Evolutionary conservation across 2,329 filamentous ascomycete species (phyloP).

Genomic region (Diaporthe vaccinii): DNA sequence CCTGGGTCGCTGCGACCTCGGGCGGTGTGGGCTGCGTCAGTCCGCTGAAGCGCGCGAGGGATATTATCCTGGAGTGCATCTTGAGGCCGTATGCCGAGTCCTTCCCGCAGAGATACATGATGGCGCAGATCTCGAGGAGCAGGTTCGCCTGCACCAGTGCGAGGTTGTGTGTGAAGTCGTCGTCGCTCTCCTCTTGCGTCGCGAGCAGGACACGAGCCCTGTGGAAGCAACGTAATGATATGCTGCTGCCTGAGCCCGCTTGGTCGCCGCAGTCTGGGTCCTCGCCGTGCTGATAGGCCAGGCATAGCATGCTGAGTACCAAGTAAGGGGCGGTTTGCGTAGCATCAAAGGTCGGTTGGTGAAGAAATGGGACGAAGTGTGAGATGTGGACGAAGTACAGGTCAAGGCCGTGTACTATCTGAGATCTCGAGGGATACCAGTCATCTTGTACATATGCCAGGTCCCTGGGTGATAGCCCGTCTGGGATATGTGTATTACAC

Average conservation of each 20-base stretch:
- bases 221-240: slow-evolving; percentile 52
- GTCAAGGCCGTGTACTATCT: slow-evolving; percentile 50
- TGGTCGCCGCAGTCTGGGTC: slow-evolving; percentile 50
- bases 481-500: slow-evolving; percentile 38
- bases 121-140: slow-evolving; percentile 57
- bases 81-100: slow-evolving; percentile 53
- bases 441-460: slow-evolving; percentile 44
- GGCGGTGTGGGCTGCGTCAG: slow-evolving; percentile 51
- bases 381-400: slow-evolving; percentile 54
- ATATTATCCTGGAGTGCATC: slow-evolving; percentile 57
- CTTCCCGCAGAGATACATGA: slow-evolving; percentile 56
- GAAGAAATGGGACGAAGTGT: slow-evolving; percentile 54
- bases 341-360: slow-evolving; percentile 52
- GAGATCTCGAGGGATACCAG: slow-evolving; percentile 50
- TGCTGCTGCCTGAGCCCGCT: slow-evolving; percentile 45
- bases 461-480: slow-evolving; percentile 41
- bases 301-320: slow-evolving; percentile 53
- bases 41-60: slow-evolving; percentile 51
- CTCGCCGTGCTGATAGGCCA: slow-evolving; percentile 55
- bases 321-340: slow-evolving; percentile 45
- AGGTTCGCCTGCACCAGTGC: slow-evolving; percentile 54
- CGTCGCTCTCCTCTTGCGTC: slow-evolving; percentile 45
- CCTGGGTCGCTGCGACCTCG: slow-evolving; percentile 45
- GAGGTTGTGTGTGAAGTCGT: slow-evolving; percentile 44
- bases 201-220: slow-evolving; percentile 48